Evolutionary conservation across 2,329 filamentous ascomycete species (phyloP).

Genomic region (Keithomyces neogunnii): DNA sequence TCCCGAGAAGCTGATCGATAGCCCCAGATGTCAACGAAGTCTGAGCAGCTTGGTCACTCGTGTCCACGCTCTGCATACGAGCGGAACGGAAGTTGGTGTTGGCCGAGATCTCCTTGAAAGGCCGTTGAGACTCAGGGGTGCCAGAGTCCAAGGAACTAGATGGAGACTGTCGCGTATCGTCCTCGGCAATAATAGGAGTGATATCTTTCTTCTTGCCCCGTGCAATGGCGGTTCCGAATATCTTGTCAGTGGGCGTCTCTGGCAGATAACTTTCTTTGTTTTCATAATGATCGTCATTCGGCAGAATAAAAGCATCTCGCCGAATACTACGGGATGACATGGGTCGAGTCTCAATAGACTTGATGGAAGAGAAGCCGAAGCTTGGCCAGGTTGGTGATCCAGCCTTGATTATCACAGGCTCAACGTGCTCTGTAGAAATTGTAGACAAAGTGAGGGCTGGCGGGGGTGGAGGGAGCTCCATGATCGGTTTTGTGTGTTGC

Average conservation of each 20-base stretch:
- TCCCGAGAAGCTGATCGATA: conserved; percentile 66
- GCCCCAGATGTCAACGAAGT: conserved; percentile 75
- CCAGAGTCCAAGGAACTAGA: conserved; percentile 30
- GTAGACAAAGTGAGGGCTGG: conserved; percentile 27
- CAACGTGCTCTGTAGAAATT: conserved; percentile 25
- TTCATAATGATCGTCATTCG: conserved; percentile 32
- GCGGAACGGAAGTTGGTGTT: conserved; percentile 38
- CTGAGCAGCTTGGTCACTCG: conserved; percentile 67
- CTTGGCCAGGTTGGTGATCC: conserved; percentile 22
- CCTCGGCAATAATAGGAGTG: conserved; percentile 51
- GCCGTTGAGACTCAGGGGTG: conserved; percentile 46
- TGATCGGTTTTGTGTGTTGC: conserved; percentile 20
- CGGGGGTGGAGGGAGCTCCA: conserved; percentile 12
- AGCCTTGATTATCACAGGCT: conserved; percentile 22
- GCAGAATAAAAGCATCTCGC: conserved; percentile 48
- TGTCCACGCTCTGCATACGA: conserved; percentile 34
- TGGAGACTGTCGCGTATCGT: conserved; percentile 51
- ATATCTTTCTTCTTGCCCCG: conserved; percentile 33
- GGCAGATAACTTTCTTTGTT: conserved; percentile 23
- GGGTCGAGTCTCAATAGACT: conserved; percentile 36
- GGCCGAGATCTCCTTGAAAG: conserved; percentile 54
- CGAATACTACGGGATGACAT: conserved; percentile 41
- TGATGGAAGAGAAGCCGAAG: conserved; percentile 20
- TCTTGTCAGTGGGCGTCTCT: conserved; percentile 29
- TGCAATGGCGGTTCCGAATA: conserved; percentile 35